Percentiles rank a stretch among this genome's conserved stretches.
Conservation (phyloP, 2,329 filamentous ascomycete species). For the Talaromyces sp. region DNA sequence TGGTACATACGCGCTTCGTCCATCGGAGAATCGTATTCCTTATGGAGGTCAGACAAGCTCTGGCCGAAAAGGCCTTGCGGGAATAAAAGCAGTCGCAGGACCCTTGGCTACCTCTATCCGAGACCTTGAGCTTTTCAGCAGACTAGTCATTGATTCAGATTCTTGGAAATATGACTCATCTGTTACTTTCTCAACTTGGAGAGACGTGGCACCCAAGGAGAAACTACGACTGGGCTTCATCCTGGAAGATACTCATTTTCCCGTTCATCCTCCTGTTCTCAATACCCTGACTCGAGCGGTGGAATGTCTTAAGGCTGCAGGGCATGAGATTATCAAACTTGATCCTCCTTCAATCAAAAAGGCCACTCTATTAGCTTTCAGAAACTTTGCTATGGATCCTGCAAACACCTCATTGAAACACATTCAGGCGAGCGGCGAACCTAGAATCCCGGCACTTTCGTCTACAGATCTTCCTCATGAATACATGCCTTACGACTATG, state of each 20-base stretch:
- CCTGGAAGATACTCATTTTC: slow-evolving; percentile 16
- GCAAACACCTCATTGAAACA: slow-evolving; percentile 24
- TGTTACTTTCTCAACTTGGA: slow-evolving; percentile 29
- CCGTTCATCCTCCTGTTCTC: slow-evolving; percentile 20
- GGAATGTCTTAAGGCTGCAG: slow-evolving; percentile 7
- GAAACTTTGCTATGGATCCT: slow-evolving; percentile 20
- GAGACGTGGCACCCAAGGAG: slow-evolving; percentile 13
- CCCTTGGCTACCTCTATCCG: slow-evolving; percentile 31
- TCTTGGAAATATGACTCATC: slow-evolving; percentile 29
- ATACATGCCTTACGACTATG: slow-evolving; percentile 10
- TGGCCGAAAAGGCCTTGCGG: slow-evolving; percentile 15
- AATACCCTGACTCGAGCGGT: slow-evolving; percentile 10
- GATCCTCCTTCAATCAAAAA: slow-evolving; percentile 5
- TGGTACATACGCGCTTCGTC: slow-evolving; percentile 53
- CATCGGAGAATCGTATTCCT: slow-evolving; percentile 49
- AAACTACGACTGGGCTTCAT: slow-evolving; percentile 14
- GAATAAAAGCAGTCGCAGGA: slow-evolving; percentile 24
- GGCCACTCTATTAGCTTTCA: slow-evolving; percentile 12
- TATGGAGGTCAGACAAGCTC: slow-evolving; percentile 50
- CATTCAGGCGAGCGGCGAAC: slow-evolving; percentile 45
- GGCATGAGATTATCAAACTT: slow-evolving; percentile 12
- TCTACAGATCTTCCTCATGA: slow-evolving; percentile 22
- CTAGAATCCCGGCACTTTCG: slow-evolving; percentile 23
- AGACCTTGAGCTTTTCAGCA: slow-evolving; percentile 27
- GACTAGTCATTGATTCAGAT: slow-evolving; percentile 19